Evolutionary conservation across 1,139 yeast species (phyloP).

Genomic region (Taphrina populina): DNA sequence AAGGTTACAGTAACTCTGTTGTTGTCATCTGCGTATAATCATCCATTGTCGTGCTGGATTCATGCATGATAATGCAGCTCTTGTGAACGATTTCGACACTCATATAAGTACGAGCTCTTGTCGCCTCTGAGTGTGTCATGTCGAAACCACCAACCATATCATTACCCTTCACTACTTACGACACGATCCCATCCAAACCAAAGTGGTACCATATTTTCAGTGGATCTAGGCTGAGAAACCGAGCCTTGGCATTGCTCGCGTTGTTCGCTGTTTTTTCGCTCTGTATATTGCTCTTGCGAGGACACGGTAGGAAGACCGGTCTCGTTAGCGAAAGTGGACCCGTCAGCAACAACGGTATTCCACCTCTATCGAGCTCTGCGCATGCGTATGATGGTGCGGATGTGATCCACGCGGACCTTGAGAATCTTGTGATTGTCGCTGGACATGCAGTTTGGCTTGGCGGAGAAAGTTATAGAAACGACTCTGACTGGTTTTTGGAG

Average conservation of each 20-base stretch:
- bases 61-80: too few species aligned
- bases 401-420: constrained; percentile 17
- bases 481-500: constrained; percentile 58
- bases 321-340: too few species aligned
- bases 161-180: constrained; percentile 22
- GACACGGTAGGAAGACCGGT: too few species aligned
- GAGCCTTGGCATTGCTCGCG: constrained; percentile 1
- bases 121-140: not conserved
- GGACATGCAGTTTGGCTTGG: constrained; percentile 67
- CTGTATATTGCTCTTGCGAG: constrained; percentile 1
- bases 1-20: too few species aligned
- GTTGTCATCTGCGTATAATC: too few species aligned
- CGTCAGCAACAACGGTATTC: too few species aligned
- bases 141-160: constrained; percentile 27
- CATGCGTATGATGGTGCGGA: constrained; percentile 22
- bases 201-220: constrained; percentile 1
- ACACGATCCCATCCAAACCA: not conserved
- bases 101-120: too few species aligned
- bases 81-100: too few species aligned
- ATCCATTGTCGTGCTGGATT: too few species aligned
- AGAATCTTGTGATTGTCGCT: constrained; percentile 57
- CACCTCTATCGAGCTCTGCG: not conserved
- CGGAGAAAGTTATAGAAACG: constrained; percentile 46
- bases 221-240: constrained; percentile 27
- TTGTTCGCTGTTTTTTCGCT: not conserved